Conservation (phyloP, 2,329 filamentous ascomycete species). For the Colletotrichum graminicola region DNA sequence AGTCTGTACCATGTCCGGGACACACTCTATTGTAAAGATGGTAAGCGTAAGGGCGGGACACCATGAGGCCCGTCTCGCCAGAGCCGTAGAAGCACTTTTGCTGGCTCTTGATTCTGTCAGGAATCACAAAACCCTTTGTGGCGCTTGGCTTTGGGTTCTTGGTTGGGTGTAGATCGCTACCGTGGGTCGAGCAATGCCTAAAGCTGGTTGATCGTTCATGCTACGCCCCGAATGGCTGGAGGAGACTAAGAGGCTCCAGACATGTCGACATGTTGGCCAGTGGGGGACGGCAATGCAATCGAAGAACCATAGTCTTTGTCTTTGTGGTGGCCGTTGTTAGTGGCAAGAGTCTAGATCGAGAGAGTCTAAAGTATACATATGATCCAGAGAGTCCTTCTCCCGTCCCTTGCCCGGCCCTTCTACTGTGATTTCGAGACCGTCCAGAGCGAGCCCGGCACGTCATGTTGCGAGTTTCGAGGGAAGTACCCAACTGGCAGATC, state of each 20-base stretch:
- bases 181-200: conserved; percentile 1
- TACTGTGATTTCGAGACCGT: not conserved
- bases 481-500: not conserved
- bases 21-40: not conserved
- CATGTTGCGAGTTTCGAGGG: too few species aligned
- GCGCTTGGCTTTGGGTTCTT: not conserved
- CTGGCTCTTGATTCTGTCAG: conserved; percentile 5
- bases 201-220: not conserved
- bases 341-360: not conserved
- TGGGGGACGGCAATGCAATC: not conserved
- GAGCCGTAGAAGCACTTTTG: not conserved
- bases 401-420: not conserved
- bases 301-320: not conserved
- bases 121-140: not conserved
- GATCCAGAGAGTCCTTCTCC: not conserved
- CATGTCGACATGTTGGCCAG: not conserved
- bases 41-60: not conserved
- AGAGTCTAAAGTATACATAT: not conserved
- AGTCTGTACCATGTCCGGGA: not conserved
- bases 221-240: not conserved
- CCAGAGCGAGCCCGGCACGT: not conserved
- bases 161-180: conserved; percentile 1
- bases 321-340: not conserved
- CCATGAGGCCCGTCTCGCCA: not conserved
- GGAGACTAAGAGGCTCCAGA: not conserved